phyloP scores from a whole-genome alignment of 371 early-diverging fungal species.

The Mucor sp. region DNA sequence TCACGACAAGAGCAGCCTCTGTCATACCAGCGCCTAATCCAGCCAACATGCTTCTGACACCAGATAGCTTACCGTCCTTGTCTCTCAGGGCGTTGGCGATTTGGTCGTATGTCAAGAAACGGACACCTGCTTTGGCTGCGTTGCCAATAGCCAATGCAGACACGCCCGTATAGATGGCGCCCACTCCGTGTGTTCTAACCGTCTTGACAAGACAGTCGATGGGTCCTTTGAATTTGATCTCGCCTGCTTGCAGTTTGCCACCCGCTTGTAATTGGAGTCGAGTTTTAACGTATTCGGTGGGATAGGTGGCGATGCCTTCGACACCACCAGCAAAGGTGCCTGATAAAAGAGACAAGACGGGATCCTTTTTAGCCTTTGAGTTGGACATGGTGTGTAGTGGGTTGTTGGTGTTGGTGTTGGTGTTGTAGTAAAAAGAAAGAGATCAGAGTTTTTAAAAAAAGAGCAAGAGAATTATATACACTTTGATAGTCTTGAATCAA shows the following conservation, averaged over 20 bases:
- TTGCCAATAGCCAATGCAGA: conserved; percentile 89
- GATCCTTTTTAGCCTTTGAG: conserved; percentile 38
- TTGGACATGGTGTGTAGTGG: conserved; percentile 13
- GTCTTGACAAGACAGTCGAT: conserved; percentile 75
- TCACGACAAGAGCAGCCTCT: conserved; percentile 85
- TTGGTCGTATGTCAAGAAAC: conserved; percentile 88
- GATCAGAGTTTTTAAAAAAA: no score
- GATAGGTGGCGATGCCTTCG: conserved; percentile 88
- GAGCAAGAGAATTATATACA: no score
- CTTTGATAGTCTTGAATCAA: conserved; percentile 3
- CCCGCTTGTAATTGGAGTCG: conserved; percentile 86
- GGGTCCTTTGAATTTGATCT: conserved; percentile 74
- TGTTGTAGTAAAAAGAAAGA: no score
- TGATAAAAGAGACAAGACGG: conserved; percentile 65
- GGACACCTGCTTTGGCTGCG: conserved; percentile 88
- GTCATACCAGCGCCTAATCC: conserved; percentile 91
- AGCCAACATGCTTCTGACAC: conserved; percentile 70
- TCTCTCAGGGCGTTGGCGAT: conserved; percentile 75
- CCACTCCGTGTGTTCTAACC: conserved; percentile 66
- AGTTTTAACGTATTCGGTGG: conserved; percentile 94
- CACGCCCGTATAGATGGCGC: conserved; percentile 80
- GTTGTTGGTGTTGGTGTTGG: no score
- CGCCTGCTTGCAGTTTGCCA: conserved; percentile 45
- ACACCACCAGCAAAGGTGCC: conserved; percentile 89
- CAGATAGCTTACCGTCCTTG: conserved; percentile 69